phyloP scores from a whole-genome alignment of 768 basidiomycete species.

The Melanogaster broomeanus region DNA sequence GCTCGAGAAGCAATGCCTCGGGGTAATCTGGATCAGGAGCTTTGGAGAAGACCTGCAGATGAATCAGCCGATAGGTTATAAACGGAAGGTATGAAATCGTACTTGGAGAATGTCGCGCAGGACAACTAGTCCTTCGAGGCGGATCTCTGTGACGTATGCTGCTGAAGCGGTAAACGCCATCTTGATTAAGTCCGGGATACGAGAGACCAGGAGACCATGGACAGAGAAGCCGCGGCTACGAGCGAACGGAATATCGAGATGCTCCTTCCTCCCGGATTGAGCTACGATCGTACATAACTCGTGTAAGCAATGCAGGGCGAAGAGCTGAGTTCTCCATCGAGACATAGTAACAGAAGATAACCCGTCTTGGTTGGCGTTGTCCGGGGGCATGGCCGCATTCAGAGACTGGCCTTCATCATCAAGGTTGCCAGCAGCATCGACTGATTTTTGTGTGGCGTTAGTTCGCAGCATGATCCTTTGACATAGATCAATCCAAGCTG shows the following conservation, averaged over 20 bases:
- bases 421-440: conserved; percentile 56
- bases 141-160: conserved; percentile 94
- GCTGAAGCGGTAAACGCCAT: conserved; percentile 99
- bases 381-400: conserved; percentile 52
- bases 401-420: conserved; percentile 97
- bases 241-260: conserved; percentile 78
- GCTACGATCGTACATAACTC: conserved; percentile 80
- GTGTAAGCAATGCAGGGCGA: conserved; percentile 91
- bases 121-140: conserved; percentile 87
- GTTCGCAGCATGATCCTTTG: conserved; percentile 96
- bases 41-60: conserved; percentile 74
- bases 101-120: conserved; percentile 93
- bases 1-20: conserved; percentile 87
- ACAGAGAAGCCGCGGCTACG: conserved; percentile 55
- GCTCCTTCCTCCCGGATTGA: conserved; percentile 74
- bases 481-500: conserved; percentile 97
- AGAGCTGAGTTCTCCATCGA: conserved; percentile 95
- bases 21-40: conserved; percentile 93
- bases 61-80: conserved; percentile 5
- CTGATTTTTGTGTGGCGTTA: conserved; percentile 77
- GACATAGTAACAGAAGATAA: conserved; percentile 56
- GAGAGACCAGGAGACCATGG: conserved; percentile 72
- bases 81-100: conserved; percentile 7
- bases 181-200: conserved; percentile 90
- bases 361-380: conserved; percentile 31